These are phyloP conservation scores for Mollisiaceae sp. DNA, from an alignment of 2,329 filamentous ascomycete genomes.

Conservation along the genomic window DNA sequence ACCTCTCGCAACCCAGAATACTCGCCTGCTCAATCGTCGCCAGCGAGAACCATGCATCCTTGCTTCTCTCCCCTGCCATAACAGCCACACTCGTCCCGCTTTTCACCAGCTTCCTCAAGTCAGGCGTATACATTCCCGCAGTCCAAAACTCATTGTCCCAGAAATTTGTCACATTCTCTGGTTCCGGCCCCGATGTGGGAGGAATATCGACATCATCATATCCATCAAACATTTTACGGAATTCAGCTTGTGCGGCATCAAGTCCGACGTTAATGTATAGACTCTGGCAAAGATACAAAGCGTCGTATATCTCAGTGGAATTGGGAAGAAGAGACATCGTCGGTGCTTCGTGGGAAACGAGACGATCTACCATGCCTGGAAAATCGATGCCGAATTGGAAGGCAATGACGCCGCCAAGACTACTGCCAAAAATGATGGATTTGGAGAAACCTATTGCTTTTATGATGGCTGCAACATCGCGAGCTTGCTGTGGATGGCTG, in stretches of 20 bases:
- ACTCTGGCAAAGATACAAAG: slow-evolving; percentile 32
- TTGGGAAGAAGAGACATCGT: slow-evolving; percentile 39
- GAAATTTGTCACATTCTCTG: slow-evolving; percentile 38
- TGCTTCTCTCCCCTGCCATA: slow-evolving; percentile 37
- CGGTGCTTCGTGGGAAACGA: slow-evolving; percentile 44
- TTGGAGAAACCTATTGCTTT: slow-evolving; percentile 68
- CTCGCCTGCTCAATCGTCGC: slow-evolving; percentile 40
- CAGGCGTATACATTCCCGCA: slow-evolving; percentile 34
- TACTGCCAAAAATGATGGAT: slow-evolving; percentile 68
- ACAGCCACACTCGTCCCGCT: slow-evolving; percentile 40
- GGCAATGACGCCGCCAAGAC: slow-evolving; percentile 40
- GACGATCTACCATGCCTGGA: slow-evolving; percentile 39
- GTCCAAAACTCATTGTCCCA: slow-evolving; percentile 42
- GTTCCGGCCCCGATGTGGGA: slow-evolving; percentile 23
- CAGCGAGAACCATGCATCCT: slow-evolving; percentile 41
- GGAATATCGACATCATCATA: slow-evolving; percentile 38
- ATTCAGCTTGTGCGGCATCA: slow-evolving; percentile 30
- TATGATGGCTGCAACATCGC: slow-evolving; percentile 42
- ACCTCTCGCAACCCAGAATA: slow-evolving; percentile 37
- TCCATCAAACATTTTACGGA: slow-evolving; percentile 34
- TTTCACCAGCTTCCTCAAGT: slow-evolving; percentile 37
- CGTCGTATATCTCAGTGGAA: slow-evolving; percentile 34
- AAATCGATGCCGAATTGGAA: slow-evolving; percentile 43
- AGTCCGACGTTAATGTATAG: slow-evolving; percentile 35
- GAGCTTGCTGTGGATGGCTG: slow-evolving; percentile 41